Conservation (phyloP, 2,329 filamentous ascomycete species). For the Leptosphaerulina australis region DNA sequence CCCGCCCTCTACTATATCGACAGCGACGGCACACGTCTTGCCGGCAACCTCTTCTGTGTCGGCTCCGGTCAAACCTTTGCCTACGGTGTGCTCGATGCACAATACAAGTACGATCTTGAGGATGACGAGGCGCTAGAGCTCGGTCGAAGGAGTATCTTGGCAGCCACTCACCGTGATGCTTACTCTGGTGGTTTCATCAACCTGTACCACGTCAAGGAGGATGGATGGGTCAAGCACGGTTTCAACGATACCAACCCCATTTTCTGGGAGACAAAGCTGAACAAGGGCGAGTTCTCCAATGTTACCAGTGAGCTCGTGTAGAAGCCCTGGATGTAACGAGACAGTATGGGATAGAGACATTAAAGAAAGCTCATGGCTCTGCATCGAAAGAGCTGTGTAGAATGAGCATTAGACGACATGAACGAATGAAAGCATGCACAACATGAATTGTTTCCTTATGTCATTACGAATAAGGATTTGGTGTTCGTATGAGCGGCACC, state of each 20-base stretch:
- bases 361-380: background rate
- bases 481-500: no score
- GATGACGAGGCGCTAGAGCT: constrained; percentile 90
- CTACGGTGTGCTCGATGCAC: constrained; percentile 94
- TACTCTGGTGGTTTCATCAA: constrained; percentile 99
- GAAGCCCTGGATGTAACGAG: background rate
- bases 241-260: constrained; percentile 98
- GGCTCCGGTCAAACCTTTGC: constrained; percentile 98
- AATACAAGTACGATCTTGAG: constrained; percentile 88
- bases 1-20: constrained; percentile 99
- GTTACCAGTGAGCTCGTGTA: constrained; percentile 79
- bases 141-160: constrained; percentile 88
- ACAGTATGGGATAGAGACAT: background rate
- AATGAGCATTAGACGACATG: constrained; percentile 13
- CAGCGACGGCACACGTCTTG: constrained; percentile 88
- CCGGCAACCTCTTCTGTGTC: constrained; percentile 97
- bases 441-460: no score
- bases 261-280: constrained; percentile 99
- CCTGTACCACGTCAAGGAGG: constrained; percentile 98
- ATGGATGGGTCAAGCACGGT: constrained; percentile 98
- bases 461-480: no score
- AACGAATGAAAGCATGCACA: constrained; percentile 22
- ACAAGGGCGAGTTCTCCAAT: constrained; percentile 98
- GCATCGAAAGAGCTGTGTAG: constrained; percentile 1
- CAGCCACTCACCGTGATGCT: constrained; percentile 96